phyloP scores from a whole-genome alignment of 805 yeast species.

The Dipodascus albidus region DNA sequence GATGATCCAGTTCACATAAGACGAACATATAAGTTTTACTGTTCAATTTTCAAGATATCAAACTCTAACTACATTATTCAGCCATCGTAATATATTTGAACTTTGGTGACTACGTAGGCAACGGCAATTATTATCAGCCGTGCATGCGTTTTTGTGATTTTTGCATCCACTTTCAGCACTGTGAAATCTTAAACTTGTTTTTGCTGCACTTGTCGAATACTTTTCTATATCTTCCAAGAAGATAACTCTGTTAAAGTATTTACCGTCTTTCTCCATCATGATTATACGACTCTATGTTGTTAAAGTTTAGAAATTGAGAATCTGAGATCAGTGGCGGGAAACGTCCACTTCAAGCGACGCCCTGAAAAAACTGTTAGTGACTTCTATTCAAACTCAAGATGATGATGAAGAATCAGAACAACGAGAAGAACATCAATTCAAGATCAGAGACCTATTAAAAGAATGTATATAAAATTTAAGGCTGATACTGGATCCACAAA shows the following conservation, averaged over 20 bases:
- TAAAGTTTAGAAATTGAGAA: not conserved
- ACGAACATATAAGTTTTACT: too few species aligned
- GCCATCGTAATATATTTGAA: not conserved
- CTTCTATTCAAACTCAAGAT: not conserved
- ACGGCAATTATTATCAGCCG: not conserved
- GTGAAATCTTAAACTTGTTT: not conserved
- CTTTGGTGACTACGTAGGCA: too few species aligned
- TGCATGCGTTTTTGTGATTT: not conserved
- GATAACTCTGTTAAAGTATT: too few species aligned
- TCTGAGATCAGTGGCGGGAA: not conserved
- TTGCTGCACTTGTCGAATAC: not conserved
- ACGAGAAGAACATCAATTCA: not conserved
- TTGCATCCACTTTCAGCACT: not conserved
- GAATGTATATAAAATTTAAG: not conserved
- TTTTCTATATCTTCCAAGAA: too few species aligned
- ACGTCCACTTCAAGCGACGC: not conserved
- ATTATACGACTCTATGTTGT: too few species aligned
- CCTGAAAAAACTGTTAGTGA: not conserved
- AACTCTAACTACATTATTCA: too few species aligned
- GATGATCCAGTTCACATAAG: too few species aligned
- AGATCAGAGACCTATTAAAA: too few species aligned
- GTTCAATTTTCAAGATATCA: too few species aligned
- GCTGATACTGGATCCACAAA: not conserved
- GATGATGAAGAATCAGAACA: not conserved
- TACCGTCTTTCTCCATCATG: too few species aligned